Base-by-base conservation (phyloP, 352 stramenopile genomes). In the Globisporangium ultimum region DNA sequence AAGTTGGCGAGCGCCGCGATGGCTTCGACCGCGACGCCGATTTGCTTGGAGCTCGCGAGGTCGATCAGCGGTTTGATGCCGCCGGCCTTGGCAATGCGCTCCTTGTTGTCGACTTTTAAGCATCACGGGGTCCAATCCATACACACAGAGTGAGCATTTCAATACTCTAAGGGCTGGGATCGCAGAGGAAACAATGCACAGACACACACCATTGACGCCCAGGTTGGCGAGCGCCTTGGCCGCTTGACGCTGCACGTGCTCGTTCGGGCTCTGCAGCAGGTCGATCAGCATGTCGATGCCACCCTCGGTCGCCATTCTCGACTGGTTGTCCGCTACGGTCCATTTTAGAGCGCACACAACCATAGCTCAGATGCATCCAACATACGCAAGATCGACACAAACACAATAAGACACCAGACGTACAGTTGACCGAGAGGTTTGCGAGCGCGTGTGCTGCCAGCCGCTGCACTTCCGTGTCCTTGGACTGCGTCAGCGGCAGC, bases 1-100 rank as follows among this genome's bases (percentile, higher is more conserved):
- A 98, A 67, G 66, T 98, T 98, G 53, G 93, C 93, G 20, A 98
- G 72, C 20, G 93, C 93, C n/a, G 93, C 93, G 47, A 98, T 91
- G 36, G 93, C 92, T 63, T 97, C 92, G 17, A 97, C 84, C 0
- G 80, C 78, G 22, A 97, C 92, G 42, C 74, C 83, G 34, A 95
- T 87, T 56, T 93, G 83, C 56, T 79, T 88, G 48, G 86, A 93
- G 68, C 75, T 89, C 36, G 84, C 82, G 48, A 93, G 74, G 45
- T 78, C 64, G 57, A 95, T 93, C 46, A 95, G 80, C 20, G 90
- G 90, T 55, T 83, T 79, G 62, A 98, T 96, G 40, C 90, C 93
- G 6, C 89, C 89, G 9, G 87, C 89, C 57, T 94, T 90, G 17
- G 91, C 88, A 53, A 98, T 98, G 22, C 81, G 71, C 60, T 93